Base-by-base conservation (phyloP, 192 early-diverging fungal genomes). In the Backusella tuberculispora region DNA sequence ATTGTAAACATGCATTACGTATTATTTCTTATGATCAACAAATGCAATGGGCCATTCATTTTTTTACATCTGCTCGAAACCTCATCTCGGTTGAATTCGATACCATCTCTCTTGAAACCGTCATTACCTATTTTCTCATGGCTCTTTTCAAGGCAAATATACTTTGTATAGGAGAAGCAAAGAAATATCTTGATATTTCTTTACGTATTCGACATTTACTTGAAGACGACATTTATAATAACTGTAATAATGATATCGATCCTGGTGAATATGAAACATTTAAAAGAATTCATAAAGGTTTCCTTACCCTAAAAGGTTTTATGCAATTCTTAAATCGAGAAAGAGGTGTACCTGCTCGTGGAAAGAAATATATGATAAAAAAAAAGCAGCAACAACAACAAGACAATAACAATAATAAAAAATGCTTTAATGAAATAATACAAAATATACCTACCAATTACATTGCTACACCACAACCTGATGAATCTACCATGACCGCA, bases 151-250 rank as follows among this genome's bases (percentile, higher is more conserved):
- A 73, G 43, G 65, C 37, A 0, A 66, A 48, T 24, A 21, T 73
- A 4, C 38, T 77, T 13, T 21, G 71, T 38, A 21, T 45, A 7
- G 26, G 60, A 37, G 65, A 53, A 19, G 45, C 76, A 3, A 42
- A 38, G 8, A 29, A 24, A 6, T 77, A 77, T 45, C 24, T 77
- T 5, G 76, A 66, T 0, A 77, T 77, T 48, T 65, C 76, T 0
- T 10, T 73, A 0, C 63, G 76, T 3, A 48, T 73, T 10, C 14
- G 42, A 0, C 43, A 73, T 1, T 26, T 77, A 1, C 40, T 77
- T 5, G 46, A 21, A 21, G 64, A 72, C 10, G 37, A n/a, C 0
- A 26, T 15, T 3, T 47, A 47, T 44, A 60, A 26, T 9, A 50
- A 50, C 29, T 34, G 29, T 34, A 2, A 34, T 5, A 6, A 40